Evolutionary conservation across 768 basidiomycete genomes (phyloP).

Genomic region (Macrolepiota albuminosa): DNA sequence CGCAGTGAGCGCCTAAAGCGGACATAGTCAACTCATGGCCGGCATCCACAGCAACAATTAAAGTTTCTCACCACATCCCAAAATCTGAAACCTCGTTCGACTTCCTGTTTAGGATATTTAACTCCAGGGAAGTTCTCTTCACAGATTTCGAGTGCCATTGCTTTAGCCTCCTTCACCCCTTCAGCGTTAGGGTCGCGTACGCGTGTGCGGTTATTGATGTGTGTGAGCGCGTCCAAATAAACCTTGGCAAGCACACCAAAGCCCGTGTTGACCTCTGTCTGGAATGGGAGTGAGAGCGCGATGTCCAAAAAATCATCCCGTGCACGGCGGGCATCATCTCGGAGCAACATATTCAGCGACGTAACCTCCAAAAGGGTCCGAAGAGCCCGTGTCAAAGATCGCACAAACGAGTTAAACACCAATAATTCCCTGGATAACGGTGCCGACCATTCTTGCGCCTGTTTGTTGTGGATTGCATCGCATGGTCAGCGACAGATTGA

Average conservation of each 20-base stretch:
- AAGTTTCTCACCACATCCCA: conserved; percentile 86
- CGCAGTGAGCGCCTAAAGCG: conserved; percentile 70
- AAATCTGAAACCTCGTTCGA: conserved; percentile 96
- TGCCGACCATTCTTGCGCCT: conserved; percentile 92
- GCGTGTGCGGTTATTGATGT: conserved; percentile 75
- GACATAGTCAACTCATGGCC: conserved; percentile 6
- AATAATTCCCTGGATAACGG: conserved; percentile 94
- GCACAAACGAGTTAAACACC: conserved; percentile 97
- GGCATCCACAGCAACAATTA: conserved; percentile 1
- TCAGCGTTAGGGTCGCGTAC: conserved; percentile 75
- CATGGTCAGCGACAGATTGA: conserved; percentile 3
- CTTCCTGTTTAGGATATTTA: conserved; percentile 80
- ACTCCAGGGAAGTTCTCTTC: conserved; percentile 94
- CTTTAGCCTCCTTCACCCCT: conserved; percentile 78
- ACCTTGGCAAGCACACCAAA: conserved; percentile 98
- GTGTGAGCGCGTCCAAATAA: conserved; percentile 88
- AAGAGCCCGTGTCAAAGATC: conserved; percentile 84
- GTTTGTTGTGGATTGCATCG: conserved; percentile 1
- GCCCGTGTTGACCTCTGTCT: conserved; percentile 94
- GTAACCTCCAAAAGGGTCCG: conserved; percentile 89
- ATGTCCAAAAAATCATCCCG: conserved; percentile 93
- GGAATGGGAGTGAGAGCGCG: conserved; percentile 89
- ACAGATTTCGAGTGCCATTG: conserved; percentile 84
- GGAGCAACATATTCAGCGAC: conserved; percentile 88
- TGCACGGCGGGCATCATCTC: conserved; percentile 78